Percentiles rank a stretch among this genome's conserved stretches.
Evolutionary conservation across 495 filamentous ascomycete genomes (phyloP).

Genomic region (Podospora pseudocomata): DNA sequence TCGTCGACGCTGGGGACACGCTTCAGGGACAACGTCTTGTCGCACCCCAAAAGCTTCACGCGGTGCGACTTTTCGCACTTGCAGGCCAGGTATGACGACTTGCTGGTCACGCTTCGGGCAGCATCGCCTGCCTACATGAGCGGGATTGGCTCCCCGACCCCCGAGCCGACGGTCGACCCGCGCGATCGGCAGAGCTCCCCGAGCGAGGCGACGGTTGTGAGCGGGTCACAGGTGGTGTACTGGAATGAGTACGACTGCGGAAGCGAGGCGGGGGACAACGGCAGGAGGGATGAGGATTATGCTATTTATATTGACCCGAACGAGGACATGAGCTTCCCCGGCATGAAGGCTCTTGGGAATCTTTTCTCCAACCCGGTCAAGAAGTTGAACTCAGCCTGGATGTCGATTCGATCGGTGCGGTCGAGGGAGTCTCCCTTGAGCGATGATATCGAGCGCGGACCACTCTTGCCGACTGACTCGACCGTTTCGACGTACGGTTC

Average conservation of each 20-base stretch:
- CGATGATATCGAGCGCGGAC: slow-evolving; percentile 26
- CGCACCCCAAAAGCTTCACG: slow-evolving; percentile 60
- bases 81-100: slow-evolving; percentile 52
- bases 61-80: slow-evolving; percentile 53
- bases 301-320: slow-evolving; percentile 57
- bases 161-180: slow-evolving; percentile 16
- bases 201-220: slow-evolving; percentile 21
- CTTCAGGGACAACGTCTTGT: slow-evolving; percentile 55
- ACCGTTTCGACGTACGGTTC: slow-evolving; percentile 14
- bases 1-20: slow-evolving; percentile 54
- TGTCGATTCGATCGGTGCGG: slow-evolving; percentile 26
- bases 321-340: slow-evolving; percentile 45
- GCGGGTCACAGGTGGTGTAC: slow-evolving; percentile 35
- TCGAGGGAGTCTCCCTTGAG: background rate
- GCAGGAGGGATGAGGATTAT: slow-evolving; percentile 43
- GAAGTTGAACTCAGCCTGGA: slow-evolving; percentile 40
- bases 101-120: slow-evolving; percentile 51
- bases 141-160: slow-evolving; percentile 15
- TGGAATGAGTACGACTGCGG: slow-evolving; percentile 68
- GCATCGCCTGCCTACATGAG: slow-evolving; percentile 29
- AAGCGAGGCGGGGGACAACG: slow-evolving; percentile 51
- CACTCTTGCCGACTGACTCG: slow-evolving; percentile 29
- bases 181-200: slow-evolving; percentile 18
- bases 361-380: slow-evolving; percentile 44
- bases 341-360: slow-evolving; percentile 39